Base-by-base conservation (phyloP, 371 early-diverging fungal genomes). In the Mucor indicus region DNA sequence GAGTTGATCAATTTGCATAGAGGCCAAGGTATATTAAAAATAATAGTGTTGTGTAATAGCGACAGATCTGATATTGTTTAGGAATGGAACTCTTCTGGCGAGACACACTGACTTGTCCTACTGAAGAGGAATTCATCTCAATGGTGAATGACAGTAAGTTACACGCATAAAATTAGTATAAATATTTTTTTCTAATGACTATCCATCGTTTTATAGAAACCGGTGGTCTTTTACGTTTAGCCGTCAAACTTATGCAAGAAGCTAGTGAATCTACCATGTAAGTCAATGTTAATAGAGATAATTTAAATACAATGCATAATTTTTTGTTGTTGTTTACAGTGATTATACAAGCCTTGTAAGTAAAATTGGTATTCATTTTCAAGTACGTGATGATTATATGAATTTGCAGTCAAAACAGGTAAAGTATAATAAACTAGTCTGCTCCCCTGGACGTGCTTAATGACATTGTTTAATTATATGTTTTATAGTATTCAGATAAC, bases 371-470 rank as follows among this genome's bases (percentile, higher is more conserved):
- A 81, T 89, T 23, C 90, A 91, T 46, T 98, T 90, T 62, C 98
- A 98, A 77, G 87, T 98, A 43, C 83, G 96, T 21, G 98, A 98
- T 67, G 98, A 98, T 60, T 95, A 90, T 48, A 77, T 96, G 72
- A 96, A 98, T 58, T 63, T 98, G 9, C 83, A 84, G 56, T 92
- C 95, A 4, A 73, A 72, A 15, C 72, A 83, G 60, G 91, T 88
- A 75, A 49, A 39, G 43, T 19, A 12, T n/a, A n/a, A n/a, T n/a
- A n/a, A n/a, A n/a, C n/a, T n/a, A n/a, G n/a, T n/a, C n/a, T n/a
- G n/a, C n/a, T n/a, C n/a, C n/a, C n/a, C n/a, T n/a, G n/a, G n/a
- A n/a, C n/a, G n/a, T n/a, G n/a, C n/a, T n/a, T n/a, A n/a, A n/a
- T 2, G 38, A 3, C 20, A 29, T 37, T 21, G 4, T 3, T 31